A percentile compares a stretch with the other conserved stretches of the same genome.
These are phyloP conservation scores for Mortierella sp. DNA, from an alignment of 371 early-diverging fungal species.

Conservation along the genomic window DNA sequence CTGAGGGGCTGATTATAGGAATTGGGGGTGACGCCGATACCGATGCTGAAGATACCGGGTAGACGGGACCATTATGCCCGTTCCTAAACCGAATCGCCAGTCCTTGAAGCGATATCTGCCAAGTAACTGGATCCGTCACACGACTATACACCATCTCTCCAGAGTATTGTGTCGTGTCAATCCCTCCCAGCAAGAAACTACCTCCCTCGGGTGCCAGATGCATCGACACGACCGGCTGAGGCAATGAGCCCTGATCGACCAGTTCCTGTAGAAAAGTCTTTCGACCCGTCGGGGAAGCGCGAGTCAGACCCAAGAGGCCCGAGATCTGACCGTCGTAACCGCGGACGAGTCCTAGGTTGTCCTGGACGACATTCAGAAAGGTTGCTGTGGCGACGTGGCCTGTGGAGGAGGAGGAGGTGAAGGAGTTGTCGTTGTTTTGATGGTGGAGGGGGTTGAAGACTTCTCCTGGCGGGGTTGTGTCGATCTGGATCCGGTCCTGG, in stretches of 20 bases:
- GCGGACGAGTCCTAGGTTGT: conserved; percentile 24
- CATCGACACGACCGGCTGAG: conserved; percentile 28
- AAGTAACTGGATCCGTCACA: conserved; percentile 36
- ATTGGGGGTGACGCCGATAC: neutral
- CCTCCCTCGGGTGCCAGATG: conserved; percentile 24
- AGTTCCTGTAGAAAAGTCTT: conserved; percentile 40
- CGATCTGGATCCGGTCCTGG: conserved; percentile 35
- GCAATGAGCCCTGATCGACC: conserved; percentile 29
- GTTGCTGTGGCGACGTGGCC: conserved; percentile 12
- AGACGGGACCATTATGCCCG: neutral
- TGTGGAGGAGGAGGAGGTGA: neutral
- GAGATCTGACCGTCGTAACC: conserved; percentile 35
- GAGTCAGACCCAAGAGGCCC: conserved; percentile 32
- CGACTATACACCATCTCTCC: conserved; percentile 30
- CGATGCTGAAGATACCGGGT: no score
- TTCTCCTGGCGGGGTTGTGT: conserved; percentile 6
- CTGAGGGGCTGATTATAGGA: neutral
- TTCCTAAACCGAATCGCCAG: conserved; percentile 13
- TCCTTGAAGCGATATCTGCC: conserved; percentile 42
- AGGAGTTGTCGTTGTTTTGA: neutral
- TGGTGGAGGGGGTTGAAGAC: neutral
- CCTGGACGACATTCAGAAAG: conserved; percentile 37
- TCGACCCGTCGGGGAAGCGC: conserved; percentile 32
- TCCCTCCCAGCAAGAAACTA: conserved; percentile 33
- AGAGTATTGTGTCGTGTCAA: conserved; percentile 16